Base-by-base conservation (phyloP, 2,329 filamentous ascomycete species). In the Keithomyces neogunnii region DNA sequence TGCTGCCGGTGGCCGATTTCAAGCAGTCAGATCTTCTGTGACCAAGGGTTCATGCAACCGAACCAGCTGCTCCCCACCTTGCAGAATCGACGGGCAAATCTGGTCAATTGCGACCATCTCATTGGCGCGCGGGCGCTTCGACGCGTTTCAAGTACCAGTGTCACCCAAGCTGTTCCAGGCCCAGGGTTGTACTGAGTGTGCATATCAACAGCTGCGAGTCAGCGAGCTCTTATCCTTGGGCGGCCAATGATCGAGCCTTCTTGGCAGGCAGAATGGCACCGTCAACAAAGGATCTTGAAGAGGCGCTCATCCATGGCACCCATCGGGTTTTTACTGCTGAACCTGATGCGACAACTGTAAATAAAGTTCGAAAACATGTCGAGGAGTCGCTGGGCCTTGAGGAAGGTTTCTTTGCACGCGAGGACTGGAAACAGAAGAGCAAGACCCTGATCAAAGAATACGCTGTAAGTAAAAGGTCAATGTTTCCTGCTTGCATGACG, bases 341-440 rank as follows among this genome's bases (percentile, higher is more conserved):
- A 10, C 69, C 72, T 3, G 73, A 77, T 26, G 56, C 69, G 3
- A 70, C 82, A 7, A 77, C 78, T 0, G 78, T 85, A 53, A 83
- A 82, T 58, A 71, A 69, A 47, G 73, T 82, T 50, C 79, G 82
- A 51, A 73, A 75, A 53, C 68, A 67, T 44, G 75, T 72, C 2
- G 78, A 81, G 53, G 64, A 74, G 32, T 64, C 74, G 43, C 64
- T 79, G 1, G 65, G 62, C 1, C 69, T 84, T 2, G 70, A 75
- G 0, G 64, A 72, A 1, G 76, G 72, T 0, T 81, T 82, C 55
- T 74, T 84, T 47, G 66, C 68, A 11, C 56, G 61, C 2, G 65
- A 56, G 0, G 65, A 74, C 13, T 85, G 82, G 82, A 84, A 84
- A 62, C 62, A 67, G 4, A 75, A 70, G 56, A 84, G 80, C 63